Evolutionary conservation across 768 basidiomycete genomes (phyloP).

Genomic region (Suillus bovinus): DNA sequence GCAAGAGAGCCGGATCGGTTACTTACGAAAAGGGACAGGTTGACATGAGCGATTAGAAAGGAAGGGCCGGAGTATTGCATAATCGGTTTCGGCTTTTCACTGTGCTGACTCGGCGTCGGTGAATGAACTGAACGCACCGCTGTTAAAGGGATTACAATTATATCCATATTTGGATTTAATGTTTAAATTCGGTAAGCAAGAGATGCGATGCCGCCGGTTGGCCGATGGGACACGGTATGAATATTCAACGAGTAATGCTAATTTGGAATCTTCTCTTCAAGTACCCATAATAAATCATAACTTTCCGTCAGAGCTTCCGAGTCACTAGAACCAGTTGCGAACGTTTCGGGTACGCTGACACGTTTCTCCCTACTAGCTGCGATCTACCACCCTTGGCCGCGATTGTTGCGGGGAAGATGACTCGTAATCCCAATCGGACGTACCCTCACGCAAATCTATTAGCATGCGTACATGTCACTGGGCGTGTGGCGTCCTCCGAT

Average conservation of each 20-base stretch:
- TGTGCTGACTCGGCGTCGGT: slow-evolving; percentile 1
- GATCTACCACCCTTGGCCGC: neutral
- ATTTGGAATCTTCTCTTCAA: slow-evolving; percentile 7
- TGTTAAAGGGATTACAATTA: neutral
- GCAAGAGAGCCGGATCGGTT: slow-evolving; percentile 37
- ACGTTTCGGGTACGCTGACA: neutral
- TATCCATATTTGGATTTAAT: slow-evolving; percentile 6
- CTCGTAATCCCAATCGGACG: too few species aligned
- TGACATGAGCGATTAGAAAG: slow-evolving; percentile 31
- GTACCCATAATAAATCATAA: neutral
- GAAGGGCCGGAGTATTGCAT: slow-evolving; percentile 1
- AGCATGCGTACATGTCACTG: too few species aligned
- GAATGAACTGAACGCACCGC: neutral
- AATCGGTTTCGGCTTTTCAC: neutral
- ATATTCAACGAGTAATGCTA: too few species aligned
- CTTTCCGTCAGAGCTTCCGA: neutral
- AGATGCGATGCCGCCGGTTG: neutral
- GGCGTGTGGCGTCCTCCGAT: slow-evolving; percentile 1
- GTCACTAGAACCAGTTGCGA: neutral
- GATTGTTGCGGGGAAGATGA: slow-evolving; percentile 1
- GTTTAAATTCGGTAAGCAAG: slow-evolving; percentile 8
- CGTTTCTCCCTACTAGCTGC: too few species aligned
- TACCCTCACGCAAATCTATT: too few species aligned
- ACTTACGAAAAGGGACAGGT: slow-evolving; percentile 29
- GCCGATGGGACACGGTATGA: too few species aligned